phyloP scores from a whole-genome alignment of 306 rosid genomes.

The Cucurbita pepo region DNA sequence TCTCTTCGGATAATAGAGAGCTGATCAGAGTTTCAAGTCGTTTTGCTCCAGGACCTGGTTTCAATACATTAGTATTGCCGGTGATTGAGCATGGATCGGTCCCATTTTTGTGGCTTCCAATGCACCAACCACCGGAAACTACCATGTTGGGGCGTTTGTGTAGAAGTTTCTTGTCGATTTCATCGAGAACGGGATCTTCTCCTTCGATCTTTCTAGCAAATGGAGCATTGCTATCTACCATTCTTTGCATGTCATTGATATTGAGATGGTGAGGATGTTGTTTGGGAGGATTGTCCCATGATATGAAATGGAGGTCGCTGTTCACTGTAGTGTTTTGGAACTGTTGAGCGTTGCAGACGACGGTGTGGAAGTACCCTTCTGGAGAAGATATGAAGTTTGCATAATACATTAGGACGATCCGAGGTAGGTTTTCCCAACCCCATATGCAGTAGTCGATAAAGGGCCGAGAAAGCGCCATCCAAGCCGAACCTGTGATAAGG shows the following conservation, averaged over 20 bases:
- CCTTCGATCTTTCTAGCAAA: conserved; percentile 79
- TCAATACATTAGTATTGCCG: conserved; percentile 43
- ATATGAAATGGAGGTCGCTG: conserved; percentile 76
- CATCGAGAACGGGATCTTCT: conserved; percentile 67
- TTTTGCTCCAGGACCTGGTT: conserved; percentile 67
- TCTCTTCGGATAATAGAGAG: conserved; percentile 49
- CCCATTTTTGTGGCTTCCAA: conserved; percentile 66
- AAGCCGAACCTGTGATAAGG: conserved; percentile 68
- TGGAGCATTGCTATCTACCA: conserved; percentile 76
- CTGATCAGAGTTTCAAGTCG: conserved; percentile 60
- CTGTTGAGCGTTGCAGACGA: conserved; percentile 82
- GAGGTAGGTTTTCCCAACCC: conserved; percentile 99
- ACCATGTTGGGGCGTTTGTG: conserved; percentile 46
- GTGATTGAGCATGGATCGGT: conserved; percentile 60
- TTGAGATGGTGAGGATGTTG: conserved; percentile 95
- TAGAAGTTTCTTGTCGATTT: conserved; percentile 58
- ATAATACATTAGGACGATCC: conserved; percentile 84
- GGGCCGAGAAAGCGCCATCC: conserved; percentile 92
- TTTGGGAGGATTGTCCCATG: conserved; percentile 99
- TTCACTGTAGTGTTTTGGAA: conserved; percentile 92
- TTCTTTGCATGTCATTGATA: conserved; percentile 39
- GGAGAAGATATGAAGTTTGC: conserved; percentile 92
- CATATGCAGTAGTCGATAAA: conserved; percentile 88
- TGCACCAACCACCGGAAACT: conserved; percentile 96
- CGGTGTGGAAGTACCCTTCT: conserved; percentile 95